Conservation (phyloP, 2,329 filamentous ascomycete genomes). For the Cladosporium cucumerinum region DNA sequence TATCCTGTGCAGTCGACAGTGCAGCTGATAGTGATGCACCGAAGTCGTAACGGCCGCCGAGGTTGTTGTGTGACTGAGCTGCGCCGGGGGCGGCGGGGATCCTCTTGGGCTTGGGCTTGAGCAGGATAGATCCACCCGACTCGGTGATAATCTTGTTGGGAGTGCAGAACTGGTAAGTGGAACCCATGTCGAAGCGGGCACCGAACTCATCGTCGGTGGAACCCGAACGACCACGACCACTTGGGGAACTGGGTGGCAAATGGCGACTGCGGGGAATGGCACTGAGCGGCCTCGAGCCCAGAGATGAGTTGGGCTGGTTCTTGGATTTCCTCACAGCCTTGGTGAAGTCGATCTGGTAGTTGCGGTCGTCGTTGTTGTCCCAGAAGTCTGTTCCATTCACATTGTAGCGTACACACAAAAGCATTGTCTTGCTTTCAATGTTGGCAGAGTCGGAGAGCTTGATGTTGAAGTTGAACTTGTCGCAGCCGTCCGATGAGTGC, state of each 20-base stretch:
- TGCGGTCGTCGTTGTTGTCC: conserved; percentile 86
- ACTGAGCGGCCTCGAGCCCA: conserved; percentile 48
- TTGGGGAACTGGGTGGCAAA: conserved; percentile 38
- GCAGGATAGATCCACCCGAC: conserved; percentile 58
- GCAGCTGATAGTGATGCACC: conserved; percentile 84
- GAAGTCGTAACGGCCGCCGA: conserved; percentile 90
- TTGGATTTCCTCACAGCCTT: conserved; percentile 23
- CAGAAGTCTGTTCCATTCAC: conserved; percentile 84
- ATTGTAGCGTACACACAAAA: conserved; percentile 84
- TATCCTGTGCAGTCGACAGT: conserved; percentile 69
- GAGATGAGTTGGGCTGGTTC: conserved; percentile 41
- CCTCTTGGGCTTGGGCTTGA: conserved; percentile 66
- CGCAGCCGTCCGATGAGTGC: conserved; percentile 61
- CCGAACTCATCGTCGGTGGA: conserved; percentile 68
- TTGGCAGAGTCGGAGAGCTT: conserved; percentile 88
- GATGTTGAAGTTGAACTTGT: conserved; percentile 92
- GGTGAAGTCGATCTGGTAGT: conserved; percentile 89
- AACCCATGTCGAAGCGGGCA: conserved; percentile 49
- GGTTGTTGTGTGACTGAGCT: conserved; percentile 51
- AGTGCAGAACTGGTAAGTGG: conserved; percentile 44
- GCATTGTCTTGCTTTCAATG: conserved; percentile 86
- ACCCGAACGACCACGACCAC: conserved; percentile 48
- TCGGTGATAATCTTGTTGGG: conserved; percentile 54
- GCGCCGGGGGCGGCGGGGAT: conserved; percentile 56
- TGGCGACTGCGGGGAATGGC: conserved; percentile 50